Percentiles rank a stretch among this genome's conserved stretches.
Conservation (phyloP, 208 protist species). For the Phytomonas francai region DNA sequence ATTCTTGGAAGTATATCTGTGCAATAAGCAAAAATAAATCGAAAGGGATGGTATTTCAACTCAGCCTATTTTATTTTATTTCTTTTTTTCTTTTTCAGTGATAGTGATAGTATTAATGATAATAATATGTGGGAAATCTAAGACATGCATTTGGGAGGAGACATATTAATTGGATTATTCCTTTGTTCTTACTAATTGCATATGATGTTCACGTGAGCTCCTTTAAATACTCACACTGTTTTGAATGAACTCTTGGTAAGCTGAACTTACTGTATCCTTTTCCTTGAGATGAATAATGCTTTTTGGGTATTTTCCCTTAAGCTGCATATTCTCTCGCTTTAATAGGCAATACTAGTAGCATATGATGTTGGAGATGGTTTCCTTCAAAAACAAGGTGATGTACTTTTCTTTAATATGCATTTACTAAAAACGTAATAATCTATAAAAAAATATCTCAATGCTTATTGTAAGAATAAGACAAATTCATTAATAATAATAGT, state of each 20-base stretch:
- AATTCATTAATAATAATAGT: constrained; percentile 2
- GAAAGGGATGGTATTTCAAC: constrained; percentile 3
- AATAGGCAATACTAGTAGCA: not conserved
- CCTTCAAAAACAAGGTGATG: not conserved
- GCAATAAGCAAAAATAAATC: not conserved
- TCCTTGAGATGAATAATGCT: not conserved
- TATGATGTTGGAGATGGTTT: not conserved
- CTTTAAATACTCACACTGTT: not conserved
- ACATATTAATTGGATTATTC: not conserved
- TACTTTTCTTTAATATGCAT: not conserved
- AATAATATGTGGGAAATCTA: not conserved
- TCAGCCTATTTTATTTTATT: constrained; percentile 4
- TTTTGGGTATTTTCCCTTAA: no score
- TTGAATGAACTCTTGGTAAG: not conserved
- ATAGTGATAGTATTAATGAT: not conserved
- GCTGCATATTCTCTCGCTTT: not conserved
- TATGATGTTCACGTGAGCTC: not conserved
- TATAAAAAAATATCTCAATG: not conserved
- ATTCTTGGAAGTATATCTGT: not conserved
- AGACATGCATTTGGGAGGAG: not conserved
- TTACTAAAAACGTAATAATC: no score
- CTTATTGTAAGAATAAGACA: not conserved
- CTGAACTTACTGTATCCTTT: not conserved
- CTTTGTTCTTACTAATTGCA: not conserved
- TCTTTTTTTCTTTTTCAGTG: constrained; percentile 1